Conservation (phyloP, 495 filamentous ascomycete species). For the Penicillium egyptiacum region DNA sequence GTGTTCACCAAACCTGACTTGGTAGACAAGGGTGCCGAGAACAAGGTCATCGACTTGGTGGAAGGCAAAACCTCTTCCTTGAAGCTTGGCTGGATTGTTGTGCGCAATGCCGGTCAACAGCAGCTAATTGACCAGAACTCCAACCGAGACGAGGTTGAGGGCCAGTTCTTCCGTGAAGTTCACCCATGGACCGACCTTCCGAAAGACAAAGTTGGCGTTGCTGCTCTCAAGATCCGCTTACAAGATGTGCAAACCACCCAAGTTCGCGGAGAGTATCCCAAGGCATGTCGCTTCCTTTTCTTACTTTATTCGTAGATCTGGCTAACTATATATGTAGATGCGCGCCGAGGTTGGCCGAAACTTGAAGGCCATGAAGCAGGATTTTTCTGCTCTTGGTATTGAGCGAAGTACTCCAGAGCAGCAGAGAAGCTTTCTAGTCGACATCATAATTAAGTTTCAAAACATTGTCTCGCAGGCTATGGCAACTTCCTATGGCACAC, state of each 20-base stretch:
- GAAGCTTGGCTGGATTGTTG: constrained; percentile 55
- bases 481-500: neutral
- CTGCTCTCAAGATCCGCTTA: neutral
- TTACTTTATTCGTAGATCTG: neutral
- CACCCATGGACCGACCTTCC: neutral
- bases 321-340: neutral
- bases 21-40: constrained; percentile 48
- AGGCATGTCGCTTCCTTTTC: neutral
- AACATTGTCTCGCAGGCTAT: neutral
- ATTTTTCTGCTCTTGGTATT: neutral
- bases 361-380: neutral
- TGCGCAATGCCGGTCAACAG: constrained; percentile 52
- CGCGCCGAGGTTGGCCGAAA: neutral
- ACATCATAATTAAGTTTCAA: neutral
- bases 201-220: neutral
- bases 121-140: neutral
- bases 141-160: neutral
- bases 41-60: constrained; percentile 45
- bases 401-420: neutral
- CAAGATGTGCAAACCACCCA: neutral
- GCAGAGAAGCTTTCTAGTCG: neutral
- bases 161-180: neutral
- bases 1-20: constrained; percentile 64
- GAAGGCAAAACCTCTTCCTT: constrained; percentile 36
- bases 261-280: neutral